Evolutionary conservation across 768 basidiomycete species (phyloP), one percentile per base, ranked within the genome.

Genomic region (Obba rivulosa): DNA sequence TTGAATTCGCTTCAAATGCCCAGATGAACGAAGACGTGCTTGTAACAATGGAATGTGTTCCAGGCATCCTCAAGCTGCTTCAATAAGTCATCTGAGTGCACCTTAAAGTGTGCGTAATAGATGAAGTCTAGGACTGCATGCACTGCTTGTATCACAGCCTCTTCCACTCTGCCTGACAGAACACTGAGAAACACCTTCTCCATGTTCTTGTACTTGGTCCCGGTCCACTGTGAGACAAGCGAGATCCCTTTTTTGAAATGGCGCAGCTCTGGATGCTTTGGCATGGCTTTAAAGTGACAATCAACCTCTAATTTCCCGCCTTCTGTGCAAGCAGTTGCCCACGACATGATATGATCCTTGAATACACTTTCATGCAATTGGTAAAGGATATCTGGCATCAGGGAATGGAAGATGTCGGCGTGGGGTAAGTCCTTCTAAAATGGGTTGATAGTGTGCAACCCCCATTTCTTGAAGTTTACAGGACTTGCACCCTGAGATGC

Each of bases 211-310:
- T 68, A 60, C 53, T 78, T 72, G 0, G 54, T 62, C 0, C 74
- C 74, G 0, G 73, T 73, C 69, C 69, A 71, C 45, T 75, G 72
- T 7, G 68, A 62, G 0, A 70, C 54, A 0, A 52, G 31, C 0
- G 67, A 71, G 23, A 78, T 72, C 0, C 74, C 75, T 7, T 68
- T 68, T 18, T 61, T 62, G 62, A n/a, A n/a, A n/a, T n/a, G n/a
- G n/a, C n/a, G n/a, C n/a, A n/a, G n/a, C n/a, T n/a, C n/a, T n/a
- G n/a, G 62, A 45, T 61, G 60, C 7, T 55, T 57, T 2, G 68
- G 65, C 34, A 73, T 54, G 2, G 55, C 45, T 3, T 60, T 57
- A 47, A 66, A 69, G 0, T 68, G 59, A 1, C 52, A 52, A 53
- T 78, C 74, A 34, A 76, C 56, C 45, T 71, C 70, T 2, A 57